Evolutionary conservation across 371 early-diverging fungal genomes (phyloP).

Genomic region (Rhizomucor miehei): DNA sequence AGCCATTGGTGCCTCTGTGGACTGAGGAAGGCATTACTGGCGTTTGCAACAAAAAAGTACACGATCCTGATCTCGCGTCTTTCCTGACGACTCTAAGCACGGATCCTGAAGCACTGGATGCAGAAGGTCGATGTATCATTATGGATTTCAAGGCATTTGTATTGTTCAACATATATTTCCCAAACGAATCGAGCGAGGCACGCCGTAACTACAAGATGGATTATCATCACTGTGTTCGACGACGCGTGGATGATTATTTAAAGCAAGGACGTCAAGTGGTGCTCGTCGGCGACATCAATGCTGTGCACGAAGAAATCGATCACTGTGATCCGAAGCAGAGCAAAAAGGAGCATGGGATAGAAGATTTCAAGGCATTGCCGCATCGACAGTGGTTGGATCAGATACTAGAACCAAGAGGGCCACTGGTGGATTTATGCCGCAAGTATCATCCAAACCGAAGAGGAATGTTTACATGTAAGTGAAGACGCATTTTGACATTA

Average conservation of each 20-base stretch:
- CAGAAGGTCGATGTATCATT: constrained; percentile 79
- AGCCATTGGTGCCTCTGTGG: constrained; percentile 42
- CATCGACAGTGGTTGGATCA: constrained; percentile 72
- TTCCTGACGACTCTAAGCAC: constrained; percentile 20
- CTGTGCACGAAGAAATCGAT: constrained; percentile 71
- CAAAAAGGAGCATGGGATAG: constrained; percentile 51
- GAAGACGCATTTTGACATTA: not conserved
- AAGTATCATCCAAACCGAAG: constrained; percentile 44
- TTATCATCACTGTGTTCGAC: constrained; percentile 55
- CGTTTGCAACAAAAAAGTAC: constrained; percentile 17
- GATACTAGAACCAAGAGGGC: constrained; percentile 54
- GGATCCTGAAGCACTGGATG: constrained; percentile 56
- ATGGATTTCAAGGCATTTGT: constrained; percentile 80
- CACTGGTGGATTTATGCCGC: constrained; percentile 54
- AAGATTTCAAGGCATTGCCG: constrained; percentile 61
- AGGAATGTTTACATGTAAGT: constrained; percentile 60
- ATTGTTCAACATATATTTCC: constrained; percentile 82
- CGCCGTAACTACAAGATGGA: constrained; percentile 64
- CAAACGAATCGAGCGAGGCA: constrained; percentile 60
- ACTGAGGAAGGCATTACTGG: constrained; percentile 71
- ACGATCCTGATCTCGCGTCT: constrained; percentile 3
- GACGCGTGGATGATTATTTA: constrained; percentile 49
- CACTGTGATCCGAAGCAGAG: constrained; percentile 75
- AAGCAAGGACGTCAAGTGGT: constrained; percentile 62
- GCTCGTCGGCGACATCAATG: constrained; percentile 81